Evolutionary conservation across 1,284 basidiomycete genomes (phyloP).

Genomic region (Exsudoporus floridanus): DNA sequence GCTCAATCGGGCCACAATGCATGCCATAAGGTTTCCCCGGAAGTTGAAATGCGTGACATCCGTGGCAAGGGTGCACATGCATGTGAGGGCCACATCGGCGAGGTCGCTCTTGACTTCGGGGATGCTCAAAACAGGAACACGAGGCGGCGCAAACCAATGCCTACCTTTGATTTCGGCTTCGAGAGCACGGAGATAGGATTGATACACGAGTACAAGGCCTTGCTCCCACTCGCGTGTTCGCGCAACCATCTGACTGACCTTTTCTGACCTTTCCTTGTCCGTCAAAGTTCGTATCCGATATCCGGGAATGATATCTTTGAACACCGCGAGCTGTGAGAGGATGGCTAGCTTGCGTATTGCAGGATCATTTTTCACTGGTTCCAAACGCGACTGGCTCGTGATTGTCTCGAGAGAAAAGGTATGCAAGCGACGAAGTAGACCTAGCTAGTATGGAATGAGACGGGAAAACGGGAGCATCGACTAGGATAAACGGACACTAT

Average conservation of each 20-base stretch:
- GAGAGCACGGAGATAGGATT: constrained; percentile 81
- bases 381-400: constrained; percentile 60
- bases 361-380: constrained; percentile 75
- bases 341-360: constrained; percentile 87
- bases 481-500: constrained; percentile 54
- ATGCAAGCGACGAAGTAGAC: constrained; percentile 81
- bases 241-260: constrained; percentile 92
- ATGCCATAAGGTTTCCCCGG: constrained; percentile 87
- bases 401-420: constrained; percentile 79
- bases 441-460: constrained; percentile 54
- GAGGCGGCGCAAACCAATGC: constrained; percentile 28
- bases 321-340: constrained; percentile 90
- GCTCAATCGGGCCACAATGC: constrained; percentile 82
- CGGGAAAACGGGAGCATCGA: constrained; percentile 10
- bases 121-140: constrained; percentile 22
- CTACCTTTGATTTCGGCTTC: constrained; percentile 87
- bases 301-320: constrained; percentile 93
- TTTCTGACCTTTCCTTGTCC: constrained; percentile 88
- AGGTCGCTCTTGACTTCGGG: constrained; percentile 69
- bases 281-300: constrained; percentile 87
- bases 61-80: constrained; percentile 83
- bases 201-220: constrained; percentile 89
- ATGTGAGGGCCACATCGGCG: constrained; percentile 71
- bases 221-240: constrained; percentile 95
- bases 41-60: constrained; percentile 98